Evolutionary conservation across 169 alveolate species (phyloP).

Genomic region (Prorocentrum cordatum): DNA sequence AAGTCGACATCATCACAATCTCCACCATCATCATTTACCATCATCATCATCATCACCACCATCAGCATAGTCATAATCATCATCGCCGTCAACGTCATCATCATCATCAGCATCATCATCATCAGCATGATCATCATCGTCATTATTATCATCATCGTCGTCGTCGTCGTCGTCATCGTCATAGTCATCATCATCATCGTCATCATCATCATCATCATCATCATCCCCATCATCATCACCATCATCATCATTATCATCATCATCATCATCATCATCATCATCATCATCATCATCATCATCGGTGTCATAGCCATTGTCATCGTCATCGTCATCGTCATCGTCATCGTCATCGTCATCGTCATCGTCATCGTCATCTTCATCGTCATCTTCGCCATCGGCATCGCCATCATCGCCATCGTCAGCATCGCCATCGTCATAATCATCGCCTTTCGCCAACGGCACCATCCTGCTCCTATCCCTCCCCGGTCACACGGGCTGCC

Average conservation of each 20-base stretch:
- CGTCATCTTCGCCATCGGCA: neutral
- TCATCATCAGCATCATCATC: neutral
- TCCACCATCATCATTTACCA: neutral
- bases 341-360: neutral
- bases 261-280: neutral
- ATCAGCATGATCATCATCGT: neutral
- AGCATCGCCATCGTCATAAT: neutral
- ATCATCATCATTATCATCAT: neutral
- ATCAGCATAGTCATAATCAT: neutral
- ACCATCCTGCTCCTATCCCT: too few species aligned
- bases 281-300: neutral
- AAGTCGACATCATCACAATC: constrained; percentile 17
- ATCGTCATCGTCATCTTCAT: neutral
- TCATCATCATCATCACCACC: neutral
- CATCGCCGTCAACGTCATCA: neutral
- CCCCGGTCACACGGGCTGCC: too few species aligned
- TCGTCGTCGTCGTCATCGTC: neutral
- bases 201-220: neutral
- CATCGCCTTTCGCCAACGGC: neutral
- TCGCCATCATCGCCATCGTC: neutral
- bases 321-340: neutral
- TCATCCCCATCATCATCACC: neutral
- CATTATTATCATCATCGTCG: neutral
- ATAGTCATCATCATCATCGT: neutral
- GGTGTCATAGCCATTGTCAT: neutral